Evolutionary conservation across 2,329 filamentous ascomycete species (phyloP), one percentile per base, ranked within the genome.

Genomic region (Penicillium freii): DNA sequence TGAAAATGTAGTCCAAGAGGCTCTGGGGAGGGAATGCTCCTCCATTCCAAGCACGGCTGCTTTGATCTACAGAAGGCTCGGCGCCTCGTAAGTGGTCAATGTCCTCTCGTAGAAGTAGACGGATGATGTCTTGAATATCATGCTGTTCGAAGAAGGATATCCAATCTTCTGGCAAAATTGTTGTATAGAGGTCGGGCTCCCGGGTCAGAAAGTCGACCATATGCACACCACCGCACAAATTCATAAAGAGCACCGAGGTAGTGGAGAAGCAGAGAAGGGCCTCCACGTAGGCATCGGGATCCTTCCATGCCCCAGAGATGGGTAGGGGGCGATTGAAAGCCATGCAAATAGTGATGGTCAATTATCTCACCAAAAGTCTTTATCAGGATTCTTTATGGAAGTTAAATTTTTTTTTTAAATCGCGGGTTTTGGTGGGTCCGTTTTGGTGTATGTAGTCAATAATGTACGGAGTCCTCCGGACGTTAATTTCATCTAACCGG

Each of bases 171-270:
- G 92, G 90, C 1, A 99, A 75, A 1, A 93, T 83, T 1, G 83
- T 81, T 51, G 88, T 84, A 72, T 96, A 99, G 0, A 97, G 82
- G 62, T 91, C 89, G 5, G 91, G 90, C 47, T 91, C 85, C 42
- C 86, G 85, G 2, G 92, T 97, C 77, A 97, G 91, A 76, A 99
- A 97, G 73, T 99, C 94, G 56, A 97, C 82, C 61, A 99, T 92
- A 71, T 99, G 94, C 0, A 97, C 90, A n/a, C 93, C 92, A 53
- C 94, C 94, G 71, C 92, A 96, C n/a, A 99, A 82, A 27, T 90
- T 91, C 63, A 91, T 89, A 66, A 97, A 92, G 1, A 91, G 80
- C 53, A 87, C 84, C 45, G 89, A 90, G 2, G 85, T 86, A 6
- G 86, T 86, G 1, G 87, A 84, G 68, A 97, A 96, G 21, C 85